A percentile compares a stretch with the other conserved stretches of the same genome.
Conservation (phyloP, 1,139 yeast species). For the Kazachstania sp. region DNA sequence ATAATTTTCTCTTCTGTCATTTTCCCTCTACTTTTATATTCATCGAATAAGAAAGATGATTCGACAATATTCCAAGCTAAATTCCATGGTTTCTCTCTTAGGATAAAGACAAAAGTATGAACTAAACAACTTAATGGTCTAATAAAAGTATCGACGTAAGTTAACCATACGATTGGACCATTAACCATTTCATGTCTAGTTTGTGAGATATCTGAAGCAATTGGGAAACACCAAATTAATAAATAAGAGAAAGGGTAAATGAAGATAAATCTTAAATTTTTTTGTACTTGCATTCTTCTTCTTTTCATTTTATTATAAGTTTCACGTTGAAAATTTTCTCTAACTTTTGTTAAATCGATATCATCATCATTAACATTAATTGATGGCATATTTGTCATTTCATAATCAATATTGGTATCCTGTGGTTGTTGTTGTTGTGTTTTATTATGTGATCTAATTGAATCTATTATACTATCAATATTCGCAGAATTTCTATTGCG, state of each 20-base stretch:
- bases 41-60: slow-evolving; percentile 17
- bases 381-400: slow-evolving; percentile 1
- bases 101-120: slow-evolving; percentile 65
- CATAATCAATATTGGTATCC: background rate
- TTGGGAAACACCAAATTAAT: slow-evolving; percentile 73
- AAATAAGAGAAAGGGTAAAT: slow-evolving; percentile 78
- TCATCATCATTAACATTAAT: background rate
- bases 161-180: slow-evolving; percentile 56
- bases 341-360: slow-evolving; percentile 18
- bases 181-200: slow-evolving; percentile 40
- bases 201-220: slow-evolving; percentile 60
- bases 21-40: slow-evolving; percentile 22
- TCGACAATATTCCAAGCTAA: slow-evolving; percentile 28
- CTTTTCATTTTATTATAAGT: slow-evolving; percentile 51
- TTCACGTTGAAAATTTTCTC: slow-evolving; percentile 45
- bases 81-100: slow-evolving; percentile 73
- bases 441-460: background rate
- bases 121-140: slow-evolving; percentile 76
- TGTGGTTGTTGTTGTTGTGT: background rate
- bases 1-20: slow-evolving; percentile 22
- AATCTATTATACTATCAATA: background rate
- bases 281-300: slow-evolving; percentile 58
- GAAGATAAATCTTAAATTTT: slow-evolving; percentile 72
- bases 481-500: background rate
- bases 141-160: slow-evolving; percentile 62